Evolutionary conservation across 2,329 filamentous ascomycete species (phyloP).

Genomic region (Phoma sp.): DNA sequence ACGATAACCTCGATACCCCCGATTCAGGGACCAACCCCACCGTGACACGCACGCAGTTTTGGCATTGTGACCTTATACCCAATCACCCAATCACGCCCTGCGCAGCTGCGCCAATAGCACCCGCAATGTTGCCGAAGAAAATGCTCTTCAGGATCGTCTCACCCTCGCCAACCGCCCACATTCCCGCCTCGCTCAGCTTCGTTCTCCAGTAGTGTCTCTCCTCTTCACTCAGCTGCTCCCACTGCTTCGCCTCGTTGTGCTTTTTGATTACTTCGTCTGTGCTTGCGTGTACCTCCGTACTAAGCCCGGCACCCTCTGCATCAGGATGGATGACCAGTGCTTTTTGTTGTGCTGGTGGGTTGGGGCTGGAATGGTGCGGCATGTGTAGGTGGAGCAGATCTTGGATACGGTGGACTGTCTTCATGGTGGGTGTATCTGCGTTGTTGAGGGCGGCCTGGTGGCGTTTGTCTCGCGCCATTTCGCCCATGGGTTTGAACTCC

Average conservation of each 20-base stretch:
- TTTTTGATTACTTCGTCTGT: constrained; percentile 43
- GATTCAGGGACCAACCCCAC: constrained; percentile 15
- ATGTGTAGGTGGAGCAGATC: constrained; percentile 41
- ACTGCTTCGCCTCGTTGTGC: constrained; percentile 62
- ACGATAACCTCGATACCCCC: no score
- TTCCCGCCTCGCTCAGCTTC: constrained; percentile 70
- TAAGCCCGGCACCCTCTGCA: constrained; percentile 45
- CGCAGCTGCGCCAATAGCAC: constrained; percentile 54
- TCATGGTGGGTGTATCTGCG: constrained; percentile 32
- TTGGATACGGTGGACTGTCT: constrained; percentile 38
- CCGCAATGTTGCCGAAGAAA: constrained; percentile 75
- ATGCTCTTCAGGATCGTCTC: constrained; percentile 78
- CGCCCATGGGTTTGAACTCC: constrained; percentile 38
- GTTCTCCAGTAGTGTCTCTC: constrained; percentile 73
- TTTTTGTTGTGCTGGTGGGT: constrained; percentile 33
- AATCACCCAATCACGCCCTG: constrained; percentile 39
- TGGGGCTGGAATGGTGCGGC: constrained; percentile 16
- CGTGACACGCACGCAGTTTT: no score
- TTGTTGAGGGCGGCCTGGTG: constrained; percentile 32
- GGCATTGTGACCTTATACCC: neutral
- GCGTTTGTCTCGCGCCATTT: constrained; percentile 33
- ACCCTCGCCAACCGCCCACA: constrained; percentile 80
- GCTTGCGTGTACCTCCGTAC: constrained; percentile 49
- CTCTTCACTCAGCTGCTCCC: constrained; percentile 71
- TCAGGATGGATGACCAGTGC: constrained; percentile 52